Percentiles rank a stretch among this genome's conserved stretches.
phyloP scores from a whole-genome alignment of 768 basidiomycete species.

The Leccinum incarnatum region DNA sequence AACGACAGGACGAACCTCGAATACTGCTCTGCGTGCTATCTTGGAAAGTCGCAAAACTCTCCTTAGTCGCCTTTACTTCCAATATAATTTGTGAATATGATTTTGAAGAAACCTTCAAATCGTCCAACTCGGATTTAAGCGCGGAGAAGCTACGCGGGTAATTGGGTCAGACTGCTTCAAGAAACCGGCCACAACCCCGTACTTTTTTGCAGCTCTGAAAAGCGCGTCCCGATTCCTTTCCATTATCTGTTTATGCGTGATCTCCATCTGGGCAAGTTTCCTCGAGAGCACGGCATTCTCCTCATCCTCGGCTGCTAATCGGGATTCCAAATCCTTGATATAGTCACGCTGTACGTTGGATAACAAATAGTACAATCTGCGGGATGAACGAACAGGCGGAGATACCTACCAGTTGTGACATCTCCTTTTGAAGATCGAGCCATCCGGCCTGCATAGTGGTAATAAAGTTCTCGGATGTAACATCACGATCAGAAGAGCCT shows the following conservation, averaged over 20 bases:
- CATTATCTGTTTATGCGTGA: conserved; percentile 9
- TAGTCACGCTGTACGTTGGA: conserved; percentile 16
- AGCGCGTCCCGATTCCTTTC: conserved; percentile 21
- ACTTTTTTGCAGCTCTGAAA: conserved; percentile 20
- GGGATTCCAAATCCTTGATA: conserved; percentile 19
- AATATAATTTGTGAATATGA: conserved; percentile 21
- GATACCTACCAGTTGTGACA: conserved; percentile 10
- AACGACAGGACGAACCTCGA: conserved; percentile 23
- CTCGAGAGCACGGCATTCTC: conserved; percentile 12
- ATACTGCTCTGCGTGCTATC: conserved; percentile 19
- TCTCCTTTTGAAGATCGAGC: conserved; percentile 11
- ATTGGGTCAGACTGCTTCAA: background rate
- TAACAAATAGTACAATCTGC: background rate
- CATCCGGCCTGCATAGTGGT: background rate
- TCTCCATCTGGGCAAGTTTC: conserved; percentile 14
- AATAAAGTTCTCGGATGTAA: conserved; percentile 2
- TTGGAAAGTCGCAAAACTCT: conserved; percentile 25
- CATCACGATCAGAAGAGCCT: background rate
- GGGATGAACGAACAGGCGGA: background rate
- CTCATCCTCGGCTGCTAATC: conserved; percentile 16
- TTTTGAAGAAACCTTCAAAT: conserved; percentile 24
- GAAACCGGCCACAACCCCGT: background rate
- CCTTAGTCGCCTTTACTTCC: conserved; percentile 26
- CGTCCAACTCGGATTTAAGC: conserved; percentile 31
- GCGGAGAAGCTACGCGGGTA: conserved; percentile 23